A percentile compares a stretch with the other conserved stretches of the same genome.
Evolutionary conservation across 176 grass and related monocot species (phyloP).

Genomic region (Coix lacrymajobi): DNA sequence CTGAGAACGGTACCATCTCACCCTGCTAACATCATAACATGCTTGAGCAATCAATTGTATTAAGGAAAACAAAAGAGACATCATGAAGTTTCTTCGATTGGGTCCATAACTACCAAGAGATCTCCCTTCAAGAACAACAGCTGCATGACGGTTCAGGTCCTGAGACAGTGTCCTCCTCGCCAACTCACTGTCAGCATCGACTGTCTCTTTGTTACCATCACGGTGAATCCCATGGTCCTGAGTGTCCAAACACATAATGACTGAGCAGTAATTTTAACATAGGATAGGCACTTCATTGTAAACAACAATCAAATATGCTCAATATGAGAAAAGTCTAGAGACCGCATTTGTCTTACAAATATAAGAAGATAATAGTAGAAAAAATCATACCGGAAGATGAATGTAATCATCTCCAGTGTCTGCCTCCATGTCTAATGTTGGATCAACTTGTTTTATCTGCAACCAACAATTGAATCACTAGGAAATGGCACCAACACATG

Average conservation of each 20-base stretch:
- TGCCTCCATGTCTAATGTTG: constrained; percentile 98
- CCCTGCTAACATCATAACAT: constrained; percentile 7
- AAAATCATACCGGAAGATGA: constrained; percentile 66
- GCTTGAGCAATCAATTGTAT: neutral
- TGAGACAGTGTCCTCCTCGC: constrained; percentile 73
- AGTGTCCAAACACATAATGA: constrained; percentile 16
- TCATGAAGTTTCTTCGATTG: neutral
- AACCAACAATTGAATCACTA: constrained; percentile 24
- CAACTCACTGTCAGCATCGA: constrained; percentile 64
- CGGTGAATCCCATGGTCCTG: constrained; percentile 91
- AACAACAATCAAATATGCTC: neutral
- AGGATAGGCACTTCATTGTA: constrained; percentile 7
- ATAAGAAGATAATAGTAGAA: constrained; percentile 17
- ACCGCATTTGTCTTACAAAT: constrained; percentile 4
- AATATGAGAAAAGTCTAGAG: constrained; percentile 8
- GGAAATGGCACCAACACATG: constrained; percentile 5
- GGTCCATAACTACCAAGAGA: constrained; percentile 49
- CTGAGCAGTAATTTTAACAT: neutral
- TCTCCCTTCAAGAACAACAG: constrained; percentile 97
- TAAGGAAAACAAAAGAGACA: neutral
- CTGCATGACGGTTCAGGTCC: constrained; percentile 90
- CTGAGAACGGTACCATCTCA: neutral
- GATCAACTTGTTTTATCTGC: constrained; percentile 95
- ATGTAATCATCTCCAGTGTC: constrained; percentile 91
- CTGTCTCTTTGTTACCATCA: constrained; percentile 72